A percentile compares a stretch with the other conserved stretches of the same genome.
Evolutionary conservation across 23 red algal species (phyloP).

Genomic region (Gracilaria domingensis): DNA sequence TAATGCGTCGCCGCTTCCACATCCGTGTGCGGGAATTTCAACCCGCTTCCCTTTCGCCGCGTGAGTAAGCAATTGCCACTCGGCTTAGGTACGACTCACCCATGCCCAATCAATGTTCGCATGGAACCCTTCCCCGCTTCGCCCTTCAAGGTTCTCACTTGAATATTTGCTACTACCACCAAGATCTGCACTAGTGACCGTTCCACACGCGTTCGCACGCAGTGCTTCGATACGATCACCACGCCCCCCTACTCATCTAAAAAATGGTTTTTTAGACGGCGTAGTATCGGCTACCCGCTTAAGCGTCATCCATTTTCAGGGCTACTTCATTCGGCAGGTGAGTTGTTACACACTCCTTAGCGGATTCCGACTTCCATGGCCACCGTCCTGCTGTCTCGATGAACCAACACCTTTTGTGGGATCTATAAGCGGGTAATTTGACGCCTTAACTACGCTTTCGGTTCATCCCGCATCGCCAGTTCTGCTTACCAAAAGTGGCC

Average conservation of each 20-base stretch:
- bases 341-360: constrained; percentile 95
- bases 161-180: constrained; percentile 95
- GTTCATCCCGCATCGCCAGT: constrained; percentile 95
- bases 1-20: constrained; percentile 71
- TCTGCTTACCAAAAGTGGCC: constrained; percentile 91
- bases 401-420: constrained; percentile 95
- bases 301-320: constrained; percentile 95
- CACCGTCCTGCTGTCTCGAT: constrained; percentile 91
- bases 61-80: constrained; percentile 34
- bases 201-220: constrained; percentile 55
- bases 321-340: constrained; percentile 87
- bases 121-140: constrained; percentile 91
- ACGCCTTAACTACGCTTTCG: constrained; percentile 83
- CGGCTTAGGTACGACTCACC: constrained; percentile 57
- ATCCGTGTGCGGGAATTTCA: constrained; percentile 80
- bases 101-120: constrained; percentile 80
- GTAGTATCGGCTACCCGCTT: constrained; percentile 76
- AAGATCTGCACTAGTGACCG: constrained; percentile 85
- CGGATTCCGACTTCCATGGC: constrained; percentile 91
- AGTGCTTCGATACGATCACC: constrained; percentile 36
- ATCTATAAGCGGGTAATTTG: constrained; percentile 85
- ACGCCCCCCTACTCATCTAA: constrained; percentile 73
- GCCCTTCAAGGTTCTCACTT: constrained; percentile 96
- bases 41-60: constrained; percentile 88
- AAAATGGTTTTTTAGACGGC: constrained; percentile 20